Percentiles rank a stretch among this genome's conserved stretches.
phyloP scores from a whole-genome alignment of 2,329 filamentous ascomycete genomes.

The Trichoderma pleuroti region DNA sequence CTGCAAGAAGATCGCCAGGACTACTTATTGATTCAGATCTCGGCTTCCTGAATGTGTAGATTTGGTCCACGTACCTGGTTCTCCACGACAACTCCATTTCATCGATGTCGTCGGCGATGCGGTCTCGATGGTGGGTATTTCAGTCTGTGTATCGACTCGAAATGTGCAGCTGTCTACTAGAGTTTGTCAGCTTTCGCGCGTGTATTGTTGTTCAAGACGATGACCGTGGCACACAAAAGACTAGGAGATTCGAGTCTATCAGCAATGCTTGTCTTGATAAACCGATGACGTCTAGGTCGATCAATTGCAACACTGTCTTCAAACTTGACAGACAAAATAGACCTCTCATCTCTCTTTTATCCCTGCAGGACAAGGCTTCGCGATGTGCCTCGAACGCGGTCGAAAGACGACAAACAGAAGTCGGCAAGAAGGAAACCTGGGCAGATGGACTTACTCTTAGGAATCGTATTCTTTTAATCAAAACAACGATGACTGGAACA shows the following conservation, averaged over 20 bases:
- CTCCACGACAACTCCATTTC: neutral
- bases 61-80: neutral
- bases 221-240: neutral
- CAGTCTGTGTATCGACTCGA: neutral
- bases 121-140: neutral
- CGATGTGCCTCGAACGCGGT: neutral
- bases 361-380: neutral
- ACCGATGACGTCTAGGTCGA: too few relatives aligned
- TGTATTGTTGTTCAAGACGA: neutral
- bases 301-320: neutral
- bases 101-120: neutral
- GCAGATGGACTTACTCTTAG: neutral
- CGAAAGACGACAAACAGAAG: neutral
- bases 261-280: too few relatives aligned
- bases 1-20: neutral
- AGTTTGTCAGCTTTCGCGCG: neutral
- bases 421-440: neutral
- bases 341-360: neutral
- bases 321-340: neutral
- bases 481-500: neutral
- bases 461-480: neutral
- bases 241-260: neutral
- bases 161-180: neutral
- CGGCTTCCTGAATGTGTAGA: neutral
- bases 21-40: neutral